Conservation (phyloP, 331 rosid genomes). For the Ulmus americana region DNA sequence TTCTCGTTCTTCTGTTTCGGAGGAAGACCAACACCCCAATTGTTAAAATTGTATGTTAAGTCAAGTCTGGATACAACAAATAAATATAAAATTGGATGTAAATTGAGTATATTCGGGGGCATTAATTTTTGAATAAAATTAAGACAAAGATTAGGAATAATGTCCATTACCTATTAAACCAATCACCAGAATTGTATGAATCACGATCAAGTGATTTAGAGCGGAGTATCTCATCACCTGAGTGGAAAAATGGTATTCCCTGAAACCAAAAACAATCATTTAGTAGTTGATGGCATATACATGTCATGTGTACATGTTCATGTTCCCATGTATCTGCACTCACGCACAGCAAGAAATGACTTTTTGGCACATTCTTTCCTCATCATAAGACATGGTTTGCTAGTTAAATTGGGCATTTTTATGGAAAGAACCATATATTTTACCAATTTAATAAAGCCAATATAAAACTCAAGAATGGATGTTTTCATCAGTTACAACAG, state of each 20-base stretch:
- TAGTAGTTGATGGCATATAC: not conserved
- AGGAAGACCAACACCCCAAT: conserved; percentile 97
- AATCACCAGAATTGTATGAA: conserved; percentile 94
- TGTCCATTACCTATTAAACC: conserved; percentile 69
- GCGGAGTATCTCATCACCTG: conserved; percentile 81
- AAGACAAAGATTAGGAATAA: not conserved
- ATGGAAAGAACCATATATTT: no score
- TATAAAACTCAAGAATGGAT: no score
- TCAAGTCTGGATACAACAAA: conserved; percentile 57
- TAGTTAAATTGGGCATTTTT: no score
- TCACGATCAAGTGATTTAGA: conserved; percentile 94
- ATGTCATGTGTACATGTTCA: no score
- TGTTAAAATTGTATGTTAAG: conserved; percentile 70
- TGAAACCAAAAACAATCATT: conserved; percentile 21
- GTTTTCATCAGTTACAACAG: no score
- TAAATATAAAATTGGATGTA: conserved; percentile 9
- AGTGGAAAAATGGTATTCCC: conserved; percentile 92
- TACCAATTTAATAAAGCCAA: no score
- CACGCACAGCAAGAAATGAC: no score
- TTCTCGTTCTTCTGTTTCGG: conserved; percentile 75
- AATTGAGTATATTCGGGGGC: conserved; percentile 13
- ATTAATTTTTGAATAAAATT: conserved; percentile 8
- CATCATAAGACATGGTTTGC: no score
- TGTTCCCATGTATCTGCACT: no score
- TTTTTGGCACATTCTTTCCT: no score